These are phyloP conservation scores for Sequoiadendron giganteum DNA, from an alignment of 75 land plant species.

Conservation along the genomic window DNA sequence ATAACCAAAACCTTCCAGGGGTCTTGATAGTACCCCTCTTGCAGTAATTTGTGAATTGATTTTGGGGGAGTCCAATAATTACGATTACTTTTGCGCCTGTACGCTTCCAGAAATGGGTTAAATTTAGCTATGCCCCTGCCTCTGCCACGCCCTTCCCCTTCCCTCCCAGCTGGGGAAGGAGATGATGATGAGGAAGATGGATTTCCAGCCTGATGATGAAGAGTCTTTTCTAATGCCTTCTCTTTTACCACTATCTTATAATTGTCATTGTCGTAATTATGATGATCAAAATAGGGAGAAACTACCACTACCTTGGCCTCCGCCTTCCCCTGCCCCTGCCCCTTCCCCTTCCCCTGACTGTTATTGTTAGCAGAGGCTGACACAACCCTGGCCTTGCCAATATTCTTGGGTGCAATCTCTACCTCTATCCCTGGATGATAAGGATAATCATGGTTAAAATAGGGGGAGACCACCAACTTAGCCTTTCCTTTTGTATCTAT, in stretches of 20 bases:
- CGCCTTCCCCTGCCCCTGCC: neutral
- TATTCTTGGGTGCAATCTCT: neutral
- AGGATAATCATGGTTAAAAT: neutral
- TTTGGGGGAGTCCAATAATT: slow-evolving; percentile 68
- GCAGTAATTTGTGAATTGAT: slow-evolving; percentile 56
- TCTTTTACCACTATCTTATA: neutral
- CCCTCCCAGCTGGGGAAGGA: neutral
- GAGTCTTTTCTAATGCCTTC: neutral
- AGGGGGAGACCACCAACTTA: neutral
- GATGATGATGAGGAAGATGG: neutral
- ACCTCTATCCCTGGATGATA: too few species aligned
- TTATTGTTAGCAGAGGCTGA: neutral
- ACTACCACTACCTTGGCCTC: neutral
- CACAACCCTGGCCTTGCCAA: neutral
- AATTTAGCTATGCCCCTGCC: too few species aligned
- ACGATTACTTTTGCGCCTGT: slow-evolving; percentile 22
- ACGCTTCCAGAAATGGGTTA: slow-evolving; percentile 16
- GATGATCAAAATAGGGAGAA: neutral
- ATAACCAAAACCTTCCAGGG: slow-evolving; percentile 96
- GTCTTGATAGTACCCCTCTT: slow-evolving; percentile 66
- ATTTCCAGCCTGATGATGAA: neutral
- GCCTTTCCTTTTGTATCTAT: too few species aligned
- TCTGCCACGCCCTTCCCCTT: neutral
- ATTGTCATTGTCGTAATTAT: neutral
- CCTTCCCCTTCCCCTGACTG: neutral